Conservation (phyloP, 2,329 filamentous ascomycete genomes). For the Colletotrichum camelliae region DNA sequence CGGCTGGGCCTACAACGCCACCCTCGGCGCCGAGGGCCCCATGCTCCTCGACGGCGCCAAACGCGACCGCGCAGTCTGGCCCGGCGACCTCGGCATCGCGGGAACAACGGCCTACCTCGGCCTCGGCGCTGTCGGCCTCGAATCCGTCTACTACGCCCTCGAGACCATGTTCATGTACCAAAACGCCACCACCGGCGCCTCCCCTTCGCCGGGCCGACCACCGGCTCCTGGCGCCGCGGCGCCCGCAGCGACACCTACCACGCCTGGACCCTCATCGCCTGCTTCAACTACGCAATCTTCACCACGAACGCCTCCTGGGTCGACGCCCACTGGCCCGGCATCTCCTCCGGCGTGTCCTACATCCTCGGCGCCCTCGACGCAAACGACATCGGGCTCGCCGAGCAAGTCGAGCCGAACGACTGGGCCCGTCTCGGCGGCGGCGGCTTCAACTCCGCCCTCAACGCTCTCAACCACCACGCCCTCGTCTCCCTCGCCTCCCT, state of each 20-base stretch:
- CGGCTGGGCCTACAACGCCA: conserved; percentile 41
- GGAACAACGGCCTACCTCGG: conserved; percentile 55
- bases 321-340: conserved; percentile 45
- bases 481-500: conserved; percentile 27
- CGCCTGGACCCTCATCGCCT: conserved; percentile 56
- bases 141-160: conserved; percentile 51
- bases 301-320: conserved; percentile 49
- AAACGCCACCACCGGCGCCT: conserved; percentile 28
- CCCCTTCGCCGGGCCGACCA: conserved; percentile 28
- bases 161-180: conserved; percentile 45
- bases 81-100: conserved; percentile 62
- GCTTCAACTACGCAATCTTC: conserved; percentile 56
- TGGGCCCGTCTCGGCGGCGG: conserved; percentile 34
- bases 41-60: conserved; percentile 57
- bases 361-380: conserved; percentile 20
- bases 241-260: conserved; percentile 28
- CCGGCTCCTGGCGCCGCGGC: conserved; percentile 21
- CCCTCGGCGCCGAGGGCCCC: conserved; percentile 34
- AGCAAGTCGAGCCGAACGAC: conserved; percentile 28
- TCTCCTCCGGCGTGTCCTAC: conserved; percentile 35
- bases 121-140: conserved; percentile 49
- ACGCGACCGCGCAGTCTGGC: conserved; percentile 61
- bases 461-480: conserved; percentile 35
- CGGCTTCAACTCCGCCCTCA: conserved; percentile 35
- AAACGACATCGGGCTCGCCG: conserved; percentile 17